These are phyloP conservation scores for Boletus pseudopeckii DNA, from an alignment of 768 basidiomycete genomes.

Conservation along the genomic window DNA sequence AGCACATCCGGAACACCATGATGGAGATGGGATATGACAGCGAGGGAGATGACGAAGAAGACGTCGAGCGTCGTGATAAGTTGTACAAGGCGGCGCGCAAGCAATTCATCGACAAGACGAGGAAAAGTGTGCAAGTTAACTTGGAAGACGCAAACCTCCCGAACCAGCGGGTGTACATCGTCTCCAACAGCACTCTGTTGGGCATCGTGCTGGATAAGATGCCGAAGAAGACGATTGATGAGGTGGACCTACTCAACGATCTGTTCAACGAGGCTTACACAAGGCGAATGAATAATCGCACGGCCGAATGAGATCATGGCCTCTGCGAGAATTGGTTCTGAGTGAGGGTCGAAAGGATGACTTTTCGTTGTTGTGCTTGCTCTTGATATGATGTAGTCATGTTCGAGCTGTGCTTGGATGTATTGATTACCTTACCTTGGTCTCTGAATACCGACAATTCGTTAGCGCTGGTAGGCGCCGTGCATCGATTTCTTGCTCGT, in stretches of 20 bases:
- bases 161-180: constrained; percentile 27
- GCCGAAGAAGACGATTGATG: constrained; percentile 22
- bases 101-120: constrained; percentile 15
- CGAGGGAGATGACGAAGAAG: constrained; percentile 15
- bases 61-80: constrained; percentile 7
- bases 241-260: constrained; percentile 21
- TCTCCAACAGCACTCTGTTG: constrained; percentile 21
- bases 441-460: too few relatives aligned
- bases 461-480: too few relatives aligned
- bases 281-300: not conserved
- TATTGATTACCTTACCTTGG: too few relatives aligned
- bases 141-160: constrained; percentile 24
- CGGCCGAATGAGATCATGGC: not conserved
- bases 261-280: constrained; percentile 8
- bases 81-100: constrained; percentile 10
- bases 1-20: constrained; percentile 22
- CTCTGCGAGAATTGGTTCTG: not conserved
- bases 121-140: constrained; percentile 15
- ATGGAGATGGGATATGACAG: constrained; percentile 17
- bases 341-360: not conserved
- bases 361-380: not conserved
- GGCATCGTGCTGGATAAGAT: constrained; percentile 15
- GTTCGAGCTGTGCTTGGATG: not conserved
- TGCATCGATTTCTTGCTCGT: too few relatives aligned
- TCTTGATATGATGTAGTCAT: not conserved